Percentiles rank a stretch among this genome's conserved stretches.
Conservation (phyloP, 2,329 filamentous ascomycete species). For the Phaeosphaeriaceae sp. region DNA sequence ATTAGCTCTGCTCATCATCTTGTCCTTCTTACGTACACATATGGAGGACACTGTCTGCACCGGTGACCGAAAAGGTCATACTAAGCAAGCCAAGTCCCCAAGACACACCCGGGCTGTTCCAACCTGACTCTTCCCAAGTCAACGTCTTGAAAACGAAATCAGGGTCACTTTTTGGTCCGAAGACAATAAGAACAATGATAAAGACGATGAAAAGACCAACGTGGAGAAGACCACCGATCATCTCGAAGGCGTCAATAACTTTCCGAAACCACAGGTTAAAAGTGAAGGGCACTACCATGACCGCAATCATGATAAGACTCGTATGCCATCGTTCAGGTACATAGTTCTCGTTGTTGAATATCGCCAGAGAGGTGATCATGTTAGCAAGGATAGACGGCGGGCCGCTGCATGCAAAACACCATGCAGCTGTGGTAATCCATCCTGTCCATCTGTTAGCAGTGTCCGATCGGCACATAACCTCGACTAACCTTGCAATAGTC, state of each 20-base stretch:
- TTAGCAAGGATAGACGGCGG: conserved; percentile 36
- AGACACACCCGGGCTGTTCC: conserved; percentile 52
- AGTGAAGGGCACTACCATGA: conserved; percentile 46
- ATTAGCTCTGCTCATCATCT: conserved; percentile 1
- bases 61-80: conserved; percentile 46
- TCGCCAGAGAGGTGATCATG: conserved; percentile 33
- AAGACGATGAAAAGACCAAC: conserved; percentile 58
- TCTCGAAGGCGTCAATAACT: conserved; percentile 55
- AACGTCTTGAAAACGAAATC: conserved; percentile 56
- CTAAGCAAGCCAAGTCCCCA: conserved; percentile 48
- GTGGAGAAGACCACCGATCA: conserved; percentile 55
- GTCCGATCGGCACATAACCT: conserved; percentile 17
- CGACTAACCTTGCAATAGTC: conserved; percentile 37
- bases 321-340: conserved; percentile 55
- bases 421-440: conserved; percentile 51
- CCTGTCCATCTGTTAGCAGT: conserved; percentile 30
- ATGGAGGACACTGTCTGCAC: conserved; percentile 58
- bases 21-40: conserved; percentile 26
- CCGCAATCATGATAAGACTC: conserved; percentile 56
- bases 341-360: conserved; percentile 50
- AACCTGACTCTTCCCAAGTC: conserved; percentile 50
- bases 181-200: conserved; percentile 53
- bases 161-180: conserved; percentile 48
- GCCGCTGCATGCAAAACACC: conserved; percentile 40
- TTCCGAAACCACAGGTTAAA: conserved; percentile 56